phyloP scores from a whole-genome alignment of 495 filamentous ascomycete genomes.

The Cladorrhinum samala region DNA sequence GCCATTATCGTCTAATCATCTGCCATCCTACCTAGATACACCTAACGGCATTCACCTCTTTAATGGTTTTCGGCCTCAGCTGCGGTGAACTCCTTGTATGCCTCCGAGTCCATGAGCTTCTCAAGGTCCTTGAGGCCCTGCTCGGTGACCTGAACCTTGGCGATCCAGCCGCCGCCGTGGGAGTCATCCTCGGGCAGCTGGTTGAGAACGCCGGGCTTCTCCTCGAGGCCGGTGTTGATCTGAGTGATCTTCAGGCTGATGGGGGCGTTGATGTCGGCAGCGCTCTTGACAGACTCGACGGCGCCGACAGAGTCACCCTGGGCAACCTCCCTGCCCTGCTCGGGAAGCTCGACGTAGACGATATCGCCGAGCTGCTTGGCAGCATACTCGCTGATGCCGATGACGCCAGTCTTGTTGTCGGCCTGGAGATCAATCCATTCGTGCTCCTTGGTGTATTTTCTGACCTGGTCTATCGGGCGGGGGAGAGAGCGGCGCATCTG shows the following conservation, averaged over 20 bases:
- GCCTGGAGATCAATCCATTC: slow-evolving; percentile 90
- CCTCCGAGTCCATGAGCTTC: slow-evolving; percentile 61
- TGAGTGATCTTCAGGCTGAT: slow-evolving; percentile 67
- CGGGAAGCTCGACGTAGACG: slow-evolving; percentile 90
- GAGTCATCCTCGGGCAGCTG: slow-evolving; percentile 61
- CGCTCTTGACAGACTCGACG: slow-evolving; percentile 96
- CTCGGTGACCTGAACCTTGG: slow-evolving; percentile 70
- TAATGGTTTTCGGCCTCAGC: slow-evolving; percentile 25
- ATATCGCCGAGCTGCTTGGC: slow-evolving; percentile 89
- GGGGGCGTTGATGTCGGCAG: slow-evolving; percentile 90
- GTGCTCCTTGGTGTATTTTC: slow-evolving; percentile 95
- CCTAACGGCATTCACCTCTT: neutral
- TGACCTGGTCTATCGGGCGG: slow-evolving; percentile 44
- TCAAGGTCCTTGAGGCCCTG: slow-evolving; percentile 59
- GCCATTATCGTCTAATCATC: neutral
- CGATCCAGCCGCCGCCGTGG: slow-evolving; percentile 87
- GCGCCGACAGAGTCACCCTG: slow-evolving; percentile 81
- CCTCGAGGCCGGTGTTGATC: slow-evolving; percentile 66
- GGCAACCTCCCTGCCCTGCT: slow-evolving; percentile 52
- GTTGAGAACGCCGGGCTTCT: slow-evolving; percentile 83
- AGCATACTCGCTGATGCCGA: slow-evolving; percentile 89
- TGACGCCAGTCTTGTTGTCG: slow-evolving; percentile 60
- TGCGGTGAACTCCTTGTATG: slow-evolving; percentile 64
- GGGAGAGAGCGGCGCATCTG: neutral
- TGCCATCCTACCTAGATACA: neutral